Evolutionary conservation across 2,329 filamentous ascomycete species (phyloP).

Genomic region (Neofusicoccum cordaticola): DNA sequence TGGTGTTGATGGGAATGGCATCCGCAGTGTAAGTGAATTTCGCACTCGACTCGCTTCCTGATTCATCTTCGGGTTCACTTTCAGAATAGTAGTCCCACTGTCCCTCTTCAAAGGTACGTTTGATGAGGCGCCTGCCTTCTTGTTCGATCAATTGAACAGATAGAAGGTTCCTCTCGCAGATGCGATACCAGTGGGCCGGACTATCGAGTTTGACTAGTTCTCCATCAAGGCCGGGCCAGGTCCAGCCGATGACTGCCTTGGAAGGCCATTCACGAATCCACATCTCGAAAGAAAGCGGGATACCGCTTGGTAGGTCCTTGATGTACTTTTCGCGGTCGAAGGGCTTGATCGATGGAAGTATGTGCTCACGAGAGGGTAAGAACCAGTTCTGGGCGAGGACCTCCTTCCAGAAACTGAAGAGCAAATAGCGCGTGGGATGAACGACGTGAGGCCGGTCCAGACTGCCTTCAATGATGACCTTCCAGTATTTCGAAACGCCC

Average conservation of each 20-base stretch:
- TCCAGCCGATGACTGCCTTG: not conserved
- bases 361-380: not conserved
- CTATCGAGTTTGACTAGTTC: not conserved
- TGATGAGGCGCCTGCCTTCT: too few relatives aligned
- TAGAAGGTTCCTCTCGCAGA: too few relatives aligned
- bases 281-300: not conserved
- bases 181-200: not conserved
- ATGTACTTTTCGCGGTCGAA: conserved; percentile 3
- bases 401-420: not conserved
- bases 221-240: not conserved
- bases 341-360: not conserved
- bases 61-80: too few relatives aligned
- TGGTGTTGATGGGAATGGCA: too few relatives aligned
- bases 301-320: not conserved
- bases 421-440: not conserved
- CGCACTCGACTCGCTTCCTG: too few relatives aligned
- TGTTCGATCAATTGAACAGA: too few relatives aligned
- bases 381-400: not conserved
- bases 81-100: too few relatives aligned
- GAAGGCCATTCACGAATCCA: conserved; percentile 5
- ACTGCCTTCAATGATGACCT: not conserved
- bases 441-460: not conserved
- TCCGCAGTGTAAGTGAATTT: too few relatives aligned
- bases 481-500: not conserved
- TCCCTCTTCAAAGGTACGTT: too few relatives aligned